These are phyloP conservation scores for Acacia acuminata DNA, from an alignment of 306 rosid genomes.

Conservation along the genomic window DNA sequence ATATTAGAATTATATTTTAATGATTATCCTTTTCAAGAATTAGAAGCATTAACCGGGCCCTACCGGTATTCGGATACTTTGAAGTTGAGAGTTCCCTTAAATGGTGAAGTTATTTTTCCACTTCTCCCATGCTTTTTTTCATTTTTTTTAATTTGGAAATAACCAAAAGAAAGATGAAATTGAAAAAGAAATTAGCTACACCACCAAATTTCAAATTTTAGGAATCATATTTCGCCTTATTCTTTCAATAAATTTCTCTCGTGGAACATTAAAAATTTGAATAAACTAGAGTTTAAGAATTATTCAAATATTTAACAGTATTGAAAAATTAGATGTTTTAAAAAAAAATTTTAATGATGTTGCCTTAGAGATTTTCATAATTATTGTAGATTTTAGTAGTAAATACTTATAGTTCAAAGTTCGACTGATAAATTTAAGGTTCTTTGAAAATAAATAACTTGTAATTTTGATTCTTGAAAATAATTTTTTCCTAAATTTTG, in stretches of 20 bases:
- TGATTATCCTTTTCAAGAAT: too few species aligned
- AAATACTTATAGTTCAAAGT: too few species aligned
- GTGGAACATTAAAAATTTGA: background rate
- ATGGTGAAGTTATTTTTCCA: background rate
- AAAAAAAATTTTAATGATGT: too few species aligned
- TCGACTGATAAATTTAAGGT: background rate
- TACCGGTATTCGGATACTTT: background rate
- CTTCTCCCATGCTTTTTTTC: background rate
- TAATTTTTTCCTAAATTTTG: too few species aligned
- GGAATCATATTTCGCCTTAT: background rate
- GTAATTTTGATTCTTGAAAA: too few species aligned
- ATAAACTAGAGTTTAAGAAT: background rate
- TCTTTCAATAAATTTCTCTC: background rate
- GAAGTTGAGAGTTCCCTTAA: background rate
- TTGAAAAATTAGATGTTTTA: background rate
- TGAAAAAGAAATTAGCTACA: background rate
- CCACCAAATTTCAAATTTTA: background rate
- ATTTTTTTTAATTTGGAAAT: background rate
- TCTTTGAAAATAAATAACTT: background rate
- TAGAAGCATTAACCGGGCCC: background rate
- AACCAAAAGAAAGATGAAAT: background rate
- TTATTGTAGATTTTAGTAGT: too few species aligned
- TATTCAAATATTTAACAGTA: background rate
- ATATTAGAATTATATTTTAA: too few species aligned
- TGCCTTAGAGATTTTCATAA: too few species aligned